Percentiles rank a stretch among this genome's conserved stretches.
phyloP scores from a whole-genome alignment of 2,329 filamentous ascomycete species.

The Coniochaeta sp. region DNA sequence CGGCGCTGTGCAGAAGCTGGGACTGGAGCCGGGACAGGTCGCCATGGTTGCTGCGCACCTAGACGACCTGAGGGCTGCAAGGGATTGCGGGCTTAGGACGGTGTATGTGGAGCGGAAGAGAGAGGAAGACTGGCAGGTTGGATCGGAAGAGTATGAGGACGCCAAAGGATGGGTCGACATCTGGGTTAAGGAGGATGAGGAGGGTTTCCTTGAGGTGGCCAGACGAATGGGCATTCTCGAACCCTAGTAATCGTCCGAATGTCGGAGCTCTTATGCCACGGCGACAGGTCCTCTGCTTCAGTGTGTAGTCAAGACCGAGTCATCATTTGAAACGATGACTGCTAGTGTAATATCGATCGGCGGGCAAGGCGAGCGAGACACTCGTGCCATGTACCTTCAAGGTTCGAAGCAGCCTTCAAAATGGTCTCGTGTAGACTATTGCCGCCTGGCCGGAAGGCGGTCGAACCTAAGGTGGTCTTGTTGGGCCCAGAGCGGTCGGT shows the following conservation, averaged over 20 bases:
- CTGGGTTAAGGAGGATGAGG: constrained; percentile 44
- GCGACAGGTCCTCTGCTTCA: too few species aligned
- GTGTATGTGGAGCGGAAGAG: constrained; percentile 63
- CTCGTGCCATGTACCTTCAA: not conserved
- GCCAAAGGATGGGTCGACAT: constrained; percentile 58
- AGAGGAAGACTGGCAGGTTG: constrained; percentile 56
- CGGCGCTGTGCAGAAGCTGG: constrained; percentile 55
- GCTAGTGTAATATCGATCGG: not conserved
- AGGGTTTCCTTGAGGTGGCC: constrained; percentile 45
- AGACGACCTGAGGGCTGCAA: constrained; percentile 59
- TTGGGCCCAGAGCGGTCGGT: not conserved
- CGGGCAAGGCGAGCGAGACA: not conserved
- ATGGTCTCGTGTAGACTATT: not conserved
- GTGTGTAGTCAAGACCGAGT: too few species aligned
- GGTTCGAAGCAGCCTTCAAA: not conserved
- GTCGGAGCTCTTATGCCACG: not conserved
- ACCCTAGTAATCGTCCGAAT: not conserved
- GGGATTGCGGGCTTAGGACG: constrained; percentile 55
- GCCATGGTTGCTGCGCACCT: constrained; percentile 75
- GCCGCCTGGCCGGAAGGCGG: not conserved
- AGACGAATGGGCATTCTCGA: constrained; percentile 24
- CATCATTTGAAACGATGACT: too few species aligned
- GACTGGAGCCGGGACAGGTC: constrained; percentile 50
- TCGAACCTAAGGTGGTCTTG: not conserved
- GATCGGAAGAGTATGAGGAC: constrained; percentile 41